Base-by-base conservation (phyloP, 2,329 filamentous ascomycete species). In the Pseudogymnoascus sp. region DNA sequence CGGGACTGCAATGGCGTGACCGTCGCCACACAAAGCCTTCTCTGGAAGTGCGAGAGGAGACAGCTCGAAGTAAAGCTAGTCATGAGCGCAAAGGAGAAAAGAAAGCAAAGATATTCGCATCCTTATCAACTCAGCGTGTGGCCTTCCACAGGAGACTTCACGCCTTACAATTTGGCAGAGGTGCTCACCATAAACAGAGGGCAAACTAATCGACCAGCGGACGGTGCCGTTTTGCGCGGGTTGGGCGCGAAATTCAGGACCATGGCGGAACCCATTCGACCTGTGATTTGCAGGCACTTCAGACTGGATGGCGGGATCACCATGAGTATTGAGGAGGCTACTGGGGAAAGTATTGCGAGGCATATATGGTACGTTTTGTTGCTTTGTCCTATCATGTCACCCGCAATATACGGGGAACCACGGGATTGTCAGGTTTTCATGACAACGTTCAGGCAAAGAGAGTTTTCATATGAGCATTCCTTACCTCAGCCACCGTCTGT, bases 261-360 rank as follows among this genome's bases (percentile, higher is more conserved):
- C 11, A 4, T 8, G 24, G 61, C 40, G 7, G 24, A 42, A 31
- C 6, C 24, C 11, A 59, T 38, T 37, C 24, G 4, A 13, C 26
- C 44, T 24, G 33, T 26, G 31, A 59, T 56, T 29, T 37, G 56
- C 59, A 50, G 63, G 6, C 8, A 33, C 10, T 60, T 62, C 26
- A 38, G 24, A 38, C 29, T 63, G 19, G 29, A 53, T 21, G 37
- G 44, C 13, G 59, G 35, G 11, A 37, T 21, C 16, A 53, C 65
- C 16, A 62, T 73, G 8, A 73, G 74, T 35, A 81, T 90, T 50
- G 86, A 83, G 77, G 87, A 90, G 71, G 87, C 90, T 69, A 88
- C 85, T 0, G 86, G 87, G 3, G 87, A 90, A 70, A 88, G 85
- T 71, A 90, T 90, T 69, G 87, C 87, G 5, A 78, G 86, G 44